These are phyloP conservation scores for Sindora glabra DNA, from an alignment of 306 rosid species.

Conservation along the genomic window DNA sequence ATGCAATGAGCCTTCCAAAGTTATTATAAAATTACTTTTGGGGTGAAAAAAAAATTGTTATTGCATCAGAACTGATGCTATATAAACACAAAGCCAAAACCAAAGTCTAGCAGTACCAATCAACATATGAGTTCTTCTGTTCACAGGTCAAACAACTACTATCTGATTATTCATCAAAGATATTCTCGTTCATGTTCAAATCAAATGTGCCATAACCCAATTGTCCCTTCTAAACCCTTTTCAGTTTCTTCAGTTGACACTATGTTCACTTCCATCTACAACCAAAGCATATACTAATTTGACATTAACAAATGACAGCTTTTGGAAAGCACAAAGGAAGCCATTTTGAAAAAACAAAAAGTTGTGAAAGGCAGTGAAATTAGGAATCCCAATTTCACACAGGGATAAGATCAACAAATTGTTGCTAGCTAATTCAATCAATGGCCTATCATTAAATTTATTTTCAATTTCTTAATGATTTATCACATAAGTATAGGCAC, in stretches of 20 bases:
- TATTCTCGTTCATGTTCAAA: constrained; percentile 7
- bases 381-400: not conserved
- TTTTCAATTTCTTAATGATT: not conserved
- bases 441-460: not conserved
- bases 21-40: not conserved
- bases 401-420: too few relatives aligned
- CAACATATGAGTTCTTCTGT: not conserved
- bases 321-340: not conserved
- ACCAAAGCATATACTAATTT: not conserved
- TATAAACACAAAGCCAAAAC: not conserved
- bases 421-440: too few relatives aligned
- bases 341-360: not conserved
- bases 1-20: not conserved
- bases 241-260: not conserved
- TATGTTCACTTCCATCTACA: not conserved
- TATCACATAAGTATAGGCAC: not conserved
- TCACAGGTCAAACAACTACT: not conserved
- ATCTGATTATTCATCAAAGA: not conserved
- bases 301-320: not conserved
- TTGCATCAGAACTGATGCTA: not conserved
- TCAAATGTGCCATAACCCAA: not conserved
- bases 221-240: too few relatives aligned
- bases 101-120: not conserved
- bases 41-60: not conserved
- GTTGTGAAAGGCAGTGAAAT: not conserved